Evolutionary conservation across 495 filamentous ascomycete genomes (phyloP).

Genomic region (Lophium mytilinum): DNA sequence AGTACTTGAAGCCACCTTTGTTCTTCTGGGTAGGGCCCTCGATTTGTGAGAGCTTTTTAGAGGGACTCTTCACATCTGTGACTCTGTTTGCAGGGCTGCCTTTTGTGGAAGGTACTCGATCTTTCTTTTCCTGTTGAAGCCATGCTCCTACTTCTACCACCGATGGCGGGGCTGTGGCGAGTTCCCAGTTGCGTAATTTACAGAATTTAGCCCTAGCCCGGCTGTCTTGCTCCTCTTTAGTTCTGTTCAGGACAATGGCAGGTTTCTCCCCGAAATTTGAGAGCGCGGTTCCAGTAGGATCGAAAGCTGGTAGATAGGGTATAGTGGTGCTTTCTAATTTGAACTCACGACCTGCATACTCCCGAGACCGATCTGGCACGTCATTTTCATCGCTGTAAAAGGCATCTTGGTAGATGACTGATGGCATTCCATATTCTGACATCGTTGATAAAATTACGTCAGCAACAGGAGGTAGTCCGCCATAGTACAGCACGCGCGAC

Average conservation of each 20-base stretch:
- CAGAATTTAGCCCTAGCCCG: constrained; percentile 45
- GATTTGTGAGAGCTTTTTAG: constrained; percentile 64
- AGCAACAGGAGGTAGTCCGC: constrained; percentile 26
- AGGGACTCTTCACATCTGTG: constrained; percentile 2
- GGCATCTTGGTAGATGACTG: constrained; percentile 73
- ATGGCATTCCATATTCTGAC: constrained; percentile 32
- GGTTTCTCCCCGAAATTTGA: constrained; percentile 49
- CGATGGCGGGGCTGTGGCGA: constrained; percentile 57
- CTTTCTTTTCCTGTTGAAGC: constrained; percentile 34
- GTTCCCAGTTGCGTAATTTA: constrained; percentile 56
- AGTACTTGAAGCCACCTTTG: constrained; percentile 77
- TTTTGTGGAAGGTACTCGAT: not conserved
- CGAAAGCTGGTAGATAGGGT: constrained; percentile 73
- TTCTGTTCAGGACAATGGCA: constrained; percentile 38
- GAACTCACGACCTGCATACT: constrained; percentile 88
- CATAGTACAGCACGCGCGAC: constrained; percentile 26
- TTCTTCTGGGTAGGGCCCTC: constrained; percentile 83
- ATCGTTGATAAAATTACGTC: constrained; percentile 31
- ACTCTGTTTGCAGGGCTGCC: not conserved
- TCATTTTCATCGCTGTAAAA: constrained; percentile 83
- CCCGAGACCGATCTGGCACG: constrained; percentile 66
- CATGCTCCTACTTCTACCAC: constrained; percentile 63
- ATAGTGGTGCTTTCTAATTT: constrained; percentile 64
- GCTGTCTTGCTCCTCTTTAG: constrained; percentile 43
- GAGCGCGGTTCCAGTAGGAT: constrained; percentile 50